Evolutionary conservation across 2,329 filamentous ascomycete genomes (phyloP).

Genomic region (Fusarium liriodendri): DNA sequence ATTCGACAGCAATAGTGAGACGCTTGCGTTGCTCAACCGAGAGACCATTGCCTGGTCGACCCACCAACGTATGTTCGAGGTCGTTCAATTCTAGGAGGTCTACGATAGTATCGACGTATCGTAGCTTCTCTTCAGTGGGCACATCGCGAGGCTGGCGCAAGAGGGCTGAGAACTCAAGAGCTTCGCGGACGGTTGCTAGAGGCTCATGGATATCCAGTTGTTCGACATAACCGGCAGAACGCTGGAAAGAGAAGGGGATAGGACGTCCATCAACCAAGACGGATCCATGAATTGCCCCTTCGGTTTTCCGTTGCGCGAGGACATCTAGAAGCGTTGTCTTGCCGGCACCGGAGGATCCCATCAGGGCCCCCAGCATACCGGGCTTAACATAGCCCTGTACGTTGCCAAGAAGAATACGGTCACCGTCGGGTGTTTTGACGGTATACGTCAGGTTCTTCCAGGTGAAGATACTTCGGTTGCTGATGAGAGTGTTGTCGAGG

Average conservation of each 20-base stretch:
- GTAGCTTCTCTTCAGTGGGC: neutral
- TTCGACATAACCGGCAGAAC: conserved; percentile 90
- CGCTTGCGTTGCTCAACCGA: conserved; percentile 53
- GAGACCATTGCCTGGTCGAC: neutral
- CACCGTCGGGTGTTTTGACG: conserved; percentile 73
- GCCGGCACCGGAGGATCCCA: conserved; percentile 80
- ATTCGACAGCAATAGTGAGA: conserved; percentile 66
- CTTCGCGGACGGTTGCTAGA: conserved; percentile 82
- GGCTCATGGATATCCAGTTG: conserved; percentile 87
- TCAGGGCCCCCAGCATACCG: conserved; percentile 75
- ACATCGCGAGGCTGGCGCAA: neutral
- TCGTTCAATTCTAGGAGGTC: neutral
- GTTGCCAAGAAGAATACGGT: conserved; percentile 72
- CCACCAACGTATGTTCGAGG: neutral
- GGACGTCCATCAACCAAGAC: conserved; percentile 73
- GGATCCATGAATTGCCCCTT: conserved; percentile 86
- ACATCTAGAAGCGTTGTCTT: conserved; percentile 89
- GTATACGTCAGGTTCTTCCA: conserved; percentile 80
- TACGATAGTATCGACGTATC: neutral
- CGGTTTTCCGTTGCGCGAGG: conserved; percentile 82
- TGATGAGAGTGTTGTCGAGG: conserved; percentile 1
- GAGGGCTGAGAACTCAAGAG: neutral
- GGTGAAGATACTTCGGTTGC: conserved; percentile 63
- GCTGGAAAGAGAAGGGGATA: conserved; percentile 82
- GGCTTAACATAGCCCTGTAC: conserved; percentile 80